Conservation (phyloP, 768 basidiomycete species). For the Gloeostereum incarnatum region DNA sequence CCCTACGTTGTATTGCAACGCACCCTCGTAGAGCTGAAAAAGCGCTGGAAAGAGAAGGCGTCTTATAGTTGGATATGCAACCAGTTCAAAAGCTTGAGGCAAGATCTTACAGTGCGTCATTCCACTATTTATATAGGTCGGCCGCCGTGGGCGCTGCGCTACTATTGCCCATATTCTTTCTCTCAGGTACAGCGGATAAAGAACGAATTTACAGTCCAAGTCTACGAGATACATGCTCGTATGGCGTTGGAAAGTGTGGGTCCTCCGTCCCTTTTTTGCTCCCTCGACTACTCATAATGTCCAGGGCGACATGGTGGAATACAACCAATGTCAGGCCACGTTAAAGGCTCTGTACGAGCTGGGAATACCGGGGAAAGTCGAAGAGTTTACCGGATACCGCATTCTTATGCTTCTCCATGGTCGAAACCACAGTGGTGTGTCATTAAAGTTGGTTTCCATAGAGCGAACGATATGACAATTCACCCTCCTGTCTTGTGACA, state of each 20-base stretch:
- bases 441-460: not conserved
- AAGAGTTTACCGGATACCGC: constrained; percentile 96
- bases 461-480: constrained; percentile 4
- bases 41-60: constrained; percentile 73
- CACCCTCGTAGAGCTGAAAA: constrained; percentile 81
- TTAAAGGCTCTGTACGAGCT: constrained; percentile 87
- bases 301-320: constrained; percentile 96
- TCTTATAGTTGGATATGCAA: constrained; percentile 90
- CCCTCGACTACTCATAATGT: constrained; percentile 5
- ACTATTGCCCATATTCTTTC: constrained; percentile 8
- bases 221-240: constrained; percentile 97
- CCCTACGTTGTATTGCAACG: constrained; percentile 78
- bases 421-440: constrained; percentile 84
- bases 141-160: constrained; percentile 8
- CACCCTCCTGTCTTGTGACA: constrained; percentile 20
- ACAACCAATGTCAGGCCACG: constrained; percentile 94
- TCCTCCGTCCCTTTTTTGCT: constrained; percentile 12
- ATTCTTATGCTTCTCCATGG: constrained; percentile 95
- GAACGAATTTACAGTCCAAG: constrained; percentile 94
- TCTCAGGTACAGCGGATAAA: constrained; percentile 94
- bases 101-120: constrained; percentile 87
- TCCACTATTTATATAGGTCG: constrained; percentile 13
- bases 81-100: constrained; percentile 95
- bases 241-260: constrained; percentile 90
- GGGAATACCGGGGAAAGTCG: constrained; percentile 84